Evolutionary conservation across 768 basidiomycete species (phyloP).

Genomic region (Mrakia gelida): DNA sequence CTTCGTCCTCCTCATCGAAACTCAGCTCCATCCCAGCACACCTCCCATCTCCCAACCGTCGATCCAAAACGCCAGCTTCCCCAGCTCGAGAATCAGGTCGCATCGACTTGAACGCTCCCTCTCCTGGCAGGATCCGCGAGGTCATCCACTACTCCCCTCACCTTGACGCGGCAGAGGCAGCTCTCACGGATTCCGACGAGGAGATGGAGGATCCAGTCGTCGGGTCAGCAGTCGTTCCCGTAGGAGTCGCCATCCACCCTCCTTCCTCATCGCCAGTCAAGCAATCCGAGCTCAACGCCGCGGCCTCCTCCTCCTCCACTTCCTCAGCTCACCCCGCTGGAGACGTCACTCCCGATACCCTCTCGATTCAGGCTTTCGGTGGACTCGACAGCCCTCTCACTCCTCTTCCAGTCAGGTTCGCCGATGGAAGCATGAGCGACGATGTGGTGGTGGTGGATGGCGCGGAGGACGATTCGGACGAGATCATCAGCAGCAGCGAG

Average conservation of each 20-base stretch:
- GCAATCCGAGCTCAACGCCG: background rate
- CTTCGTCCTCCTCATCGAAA: background rate
- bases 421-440: background rate
- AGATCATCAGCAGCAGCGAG: slow-evolving; percentile 17
- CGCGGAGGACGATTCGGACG: slow-evolving; percentile 5
- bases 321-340: background rate
- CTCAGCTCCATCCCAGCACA: background rate
- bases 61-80: background rate
- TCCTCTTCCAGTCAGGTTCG: background rate
- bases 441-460: background rate
- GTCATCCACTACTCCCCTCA: background rate
- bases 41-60: background rate
- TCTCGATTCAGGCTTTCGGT: background rate
- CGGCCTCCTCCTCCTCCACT: background rate
- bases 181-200: background rate
- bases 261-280: background rate
- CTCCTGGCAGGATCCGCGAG: background rate
- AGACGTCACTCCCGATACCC: background rate
- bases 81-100: too few relatives aligned
- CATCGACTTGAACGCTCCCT: slow-evolving; percentile 1
- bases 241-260: background rate
- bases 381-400: background rate
- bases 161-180: background rate
- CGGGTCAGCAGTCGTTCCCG: background rate
- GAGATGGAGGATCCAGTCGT: too few relatives aligned